Conservation (phyloP, 495 filamentous ascomycete genomes). For the Bacidia gigantensis region DNA sequence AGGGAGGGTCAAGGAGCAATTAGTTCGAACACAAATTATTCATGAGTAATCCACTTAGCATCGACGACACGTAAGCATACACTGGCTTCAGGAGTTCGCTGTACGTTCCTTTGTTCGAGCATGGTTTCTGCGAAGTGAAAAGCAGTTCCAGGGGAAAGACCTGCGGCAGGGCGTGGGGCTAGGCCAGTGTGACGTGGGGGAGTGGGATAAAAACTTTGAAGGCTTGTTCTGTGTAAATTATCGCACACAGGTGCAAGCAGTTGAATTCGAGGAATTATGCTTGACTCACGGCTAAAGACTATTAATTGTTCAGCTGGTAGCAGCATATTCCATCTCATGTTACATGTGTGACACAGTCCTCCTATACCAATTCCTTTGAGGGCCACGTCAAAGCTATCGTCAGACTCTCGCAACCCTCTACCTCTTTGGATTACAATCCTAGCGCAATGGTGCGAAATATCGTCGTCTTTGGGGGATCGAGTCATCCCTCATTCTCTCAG, state of each 20-base stretch:
- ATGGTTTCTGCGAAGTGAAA: not conserved
- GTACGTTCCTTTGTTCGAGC: no score
- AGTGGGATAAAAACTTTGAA: not conserved
- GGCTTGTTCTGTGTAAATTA: not conserved
- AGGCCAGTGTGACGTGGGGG: not conserved
- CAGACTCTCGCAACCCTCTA: not conserved
- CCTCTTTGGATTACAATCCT: not conserved
- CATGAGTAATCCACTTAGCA: conserved; percentile 29
- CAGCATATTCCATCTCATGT: not conserved
- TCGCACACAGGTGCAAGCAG: not conserved
- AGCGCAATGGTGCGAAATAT: conserved; percentile 81
- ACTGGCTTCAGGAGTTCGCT: no score
- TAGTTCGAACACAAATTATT: conserved; percentile 26
- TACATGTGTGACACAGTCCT: not conserved
- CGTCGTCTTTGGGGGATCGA: conserved; percentile 83
- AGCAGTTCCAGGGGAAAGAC: not conserved
- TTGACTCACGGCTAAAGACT: not conserved
- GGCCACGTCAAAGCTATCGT: not conserved
- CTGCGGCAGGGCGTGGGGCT: not conserved
- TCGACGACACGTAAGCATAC: not conserved
- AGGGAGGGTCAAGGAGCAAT: not conserved
- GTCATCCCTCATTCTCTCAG: conserved; percentile 76
- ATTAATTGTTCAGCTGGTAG: not conserved
- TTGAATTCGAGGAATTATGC: no score
- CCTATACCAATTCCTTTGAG: not conserved